These are phyloP conservation scores for Ophiocordyceps camponoti-leonardi DNA, from an alignment of 2,329 filamentous ascomycete genomes.

Conservation along the genomic window DNA sequence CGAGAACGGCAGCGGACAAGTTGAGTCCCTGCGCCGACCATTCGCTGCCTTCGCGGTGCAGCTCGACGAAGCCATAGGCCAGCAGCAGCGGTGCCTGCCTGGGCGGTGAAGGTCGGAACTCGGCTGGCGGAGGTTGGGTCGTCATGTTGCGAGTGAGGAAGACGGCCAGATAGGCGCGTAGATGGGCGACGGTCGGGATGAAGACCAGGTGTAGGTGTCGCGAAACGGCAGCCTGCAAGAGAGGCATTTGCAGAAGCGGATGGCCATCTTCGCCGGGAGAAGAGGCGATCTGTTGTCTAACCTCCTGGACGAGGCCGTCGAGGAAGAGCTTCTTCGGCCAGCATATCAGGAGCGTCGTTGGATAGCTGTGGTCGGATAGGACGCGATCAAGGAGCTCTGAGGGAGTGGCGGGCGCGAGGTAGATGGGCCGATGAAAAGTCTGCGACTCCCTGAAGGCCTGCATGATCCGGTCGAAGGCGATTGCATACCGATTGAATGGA, in stretches of 20 bases:
- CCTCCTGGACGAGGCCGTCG: conserved; percentile 32
- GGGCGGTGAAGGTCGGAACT: conserved; percentile 4
- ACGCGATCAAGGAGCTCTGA: conserved; percentile 49
- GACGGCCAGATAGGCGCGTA: conserved; percentile 58
- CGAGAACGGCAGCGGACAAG: conserved; percentile 40
- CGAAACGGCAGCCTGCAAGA: conserved; percentile 52
- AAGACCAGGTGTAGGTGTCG: conserved; percentile 56
- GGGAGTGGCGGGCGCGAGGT: conserved; percentile 35
- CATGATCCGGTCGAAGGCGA: not conserved
- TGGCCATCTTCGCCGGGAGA: conserved; percentile 1
- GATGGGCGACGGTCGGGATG: conserved; percentile 55
- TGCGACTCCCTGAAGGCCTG: not conserved
- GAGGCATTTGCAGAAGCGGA: conserved; percentile 40
- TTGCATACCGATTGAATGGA: not conserved
- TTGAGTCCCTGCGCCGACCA: conserved; percentile 62
- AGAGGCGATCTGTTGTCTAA: conserved; percentile 12
- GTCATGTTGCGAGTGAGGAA: conserved; percentile 22
- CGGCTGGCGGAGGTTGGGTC: conserved; percentile 20
- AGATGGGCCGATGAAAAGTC: conserved; percentile 12
- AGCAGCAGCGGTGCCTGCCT: conserved; percentile 28
- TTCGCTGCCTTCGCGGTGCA: conserved; percentile 52
- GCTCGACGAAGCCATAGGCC: conserved; percentile 45
- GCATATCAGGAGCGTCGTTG: conserved; percentile 57
- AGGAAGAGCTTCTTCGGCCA: conserved; percentile 48
- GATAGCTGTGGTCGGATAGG: conserved; percentile 33